These are phyloP conservation scores for Hypoxylon intermedium DNA, from an alignment of 495 filamentous ascomycete species.

Conservation along the genomic window DNA sequence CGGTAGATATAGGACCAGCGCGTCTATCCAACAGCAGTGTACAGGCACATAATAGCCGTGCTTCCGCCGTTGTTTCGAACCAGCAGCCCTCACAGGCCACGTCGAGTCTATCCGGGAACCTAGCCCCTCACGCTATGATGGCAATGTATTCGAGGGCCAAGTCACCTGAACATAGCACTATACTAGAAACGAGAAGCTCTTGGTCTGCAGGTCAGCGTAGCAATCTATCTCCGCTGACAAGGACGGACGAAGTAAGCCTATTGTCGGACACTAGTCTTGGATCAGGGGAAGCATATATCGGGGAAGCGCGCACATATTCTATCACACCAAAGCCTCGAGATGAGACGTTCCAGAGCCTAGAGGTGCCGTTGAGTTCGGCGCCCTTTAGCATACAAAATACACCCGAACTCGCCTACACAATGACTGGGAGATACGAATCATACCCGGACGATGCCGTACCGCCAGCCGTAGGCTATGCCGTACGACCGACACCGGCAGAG, in stretches of 20 bases:
- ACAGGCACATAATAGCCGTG: neutral
- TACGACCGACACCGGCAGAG: constrained; percentile 9
- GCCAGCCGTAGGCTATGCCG: constrained; percentile 24
- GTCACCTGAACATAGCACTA: constrained; percentile 24
- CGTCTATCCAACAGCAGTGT: constrained; percentile 5
- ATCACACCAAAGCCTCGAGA: constrained; percentile 11
- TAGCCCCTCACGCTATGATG: constrained; percentile 31
- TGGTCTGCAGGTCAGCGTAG: constrained; percentile 13
- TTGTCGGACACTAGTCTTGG: constrained; percentile 42
- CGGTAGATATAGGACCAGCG: constrained; percentile 30
- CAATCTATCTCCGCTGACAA: constrained; percentile 21
- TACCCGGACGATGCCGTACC: constrained; percentile 25
- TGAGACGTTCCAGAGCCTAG: constrained; percentile 38
- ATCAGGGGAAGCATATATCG: constrained; percentile 31
- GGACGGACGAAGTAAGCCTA: constrained; percentile 38
- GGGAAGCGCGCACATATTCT: constrained; percentile 28
- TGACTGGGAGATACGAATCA: constrained; percentile 23
- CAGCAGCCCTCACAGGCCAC: constrained; percentile 9
- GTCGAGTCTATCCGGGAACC: constrained; percentile 12
- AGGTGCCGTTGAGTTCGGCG: constrained; percentile 38
- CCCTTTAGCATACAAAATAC: constrained; percentile 43
- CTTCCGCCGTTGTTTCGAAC: constrained; percentile 14
- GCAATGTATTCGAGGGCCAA: constrained; percentile 30
- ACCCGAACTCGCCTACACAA: constrained; percentile 43
- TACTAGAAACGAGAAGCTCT: constrained; percentile 24